Conservation (phyloP, 2,329 filamentous ascomycete genomes). For the Fusarium sp. region DNA sequence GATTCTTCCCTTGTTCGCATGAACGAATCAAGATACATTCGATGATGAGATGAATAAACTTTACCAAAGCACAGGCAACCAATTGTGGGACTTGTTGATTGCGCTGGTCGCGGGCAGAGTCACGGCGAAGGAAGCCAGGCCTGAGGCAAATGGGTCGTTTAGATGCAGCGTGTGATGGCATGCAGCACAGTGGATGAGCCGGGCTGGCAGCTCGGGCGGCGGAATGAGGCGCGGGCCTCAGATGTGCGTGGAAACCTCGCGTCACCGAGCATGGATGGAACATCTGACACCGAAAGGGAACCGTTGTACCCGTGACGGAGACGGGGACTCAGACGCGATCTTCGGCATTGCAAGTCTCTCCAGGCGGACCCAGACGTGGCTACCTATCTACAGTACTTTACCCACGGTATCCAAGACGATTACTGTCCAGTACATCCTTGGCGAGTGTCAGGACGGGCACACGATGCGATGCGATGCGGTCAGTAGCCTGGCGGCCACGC, state of each 20-base stretch:
- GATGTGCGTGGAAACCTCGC: not conserved
- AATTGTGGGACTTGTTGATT: not conserved
- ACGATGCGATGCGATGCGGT: not conserved
- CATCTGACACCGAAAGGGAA: not conserved
- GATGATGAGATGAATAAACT: not conserved
- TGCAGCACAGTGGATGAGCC: conserved; percentile 11
- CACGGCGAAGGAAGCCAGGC: conserved; percentile 3
- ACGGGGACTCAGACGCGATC: not conserved
- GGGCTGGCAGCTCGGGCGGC: not conserved
- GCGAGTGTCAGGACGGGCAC: conserved; percentile 1
- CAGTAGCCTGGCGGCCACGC: not conserved
- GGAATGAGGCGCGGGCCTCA: conserved; percentile 9
- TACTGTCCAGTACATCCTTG: not conserved
- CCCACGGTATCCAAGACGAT: not conserved
- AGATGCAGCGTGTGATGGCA: conserved; percentile 15
- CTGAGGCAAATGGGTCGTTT: conserved; percentile 20
- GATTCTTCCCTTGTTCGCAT: not conserved
- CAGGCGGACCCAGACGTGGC: not conserved
- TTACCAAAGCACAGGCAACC: not conserved
- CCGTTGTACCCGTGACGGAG: not conserved
- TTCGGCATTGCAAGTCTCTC: not conserved
- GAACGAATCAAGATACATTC: not conserved
- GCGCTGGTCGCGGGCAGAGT: not conserved
- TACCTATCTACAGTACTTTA: not conserved
- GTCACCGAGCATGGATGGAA: not conserved